A percentile compares a stretch with the other conserved stretches of the same genome.
Conservation (phyloP, 2,329 filamentous ascomycete species). For the Dothideomycetes sp. region DNA sequence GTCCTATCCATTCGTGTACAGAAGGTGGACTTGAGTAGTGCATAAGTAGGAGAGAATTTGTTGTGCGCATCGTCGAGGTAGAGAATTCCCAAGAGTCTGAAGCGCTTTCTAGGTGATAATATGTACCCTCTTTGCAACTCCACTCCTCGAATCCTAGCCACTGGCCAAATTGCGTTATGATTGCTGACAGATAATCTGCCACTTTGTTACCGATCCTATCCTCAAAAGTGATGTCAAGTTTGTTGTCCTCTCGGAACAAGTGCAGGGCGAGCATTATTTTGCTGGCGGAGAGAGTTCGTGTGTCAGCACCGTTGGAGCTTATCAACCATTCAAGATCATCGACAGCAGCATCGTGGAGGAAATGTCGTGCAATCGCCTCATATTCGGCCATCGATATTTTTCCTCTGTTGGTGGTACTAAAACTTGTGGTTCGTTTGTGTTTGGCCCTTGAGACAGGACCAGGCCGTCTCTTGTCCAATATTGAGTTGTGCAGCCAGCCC, state of each 20-base stretch:
- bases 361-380: conserved; percentile 8
- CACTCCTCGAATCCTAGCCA: conserved; percentile 71
- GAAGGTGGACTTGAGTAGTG: background rate
- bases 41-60: too few species aligned
- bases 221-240: conserved; percentile 37
- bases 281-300: conserved; percentile 22
- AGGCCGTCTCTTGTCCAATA: background rate
- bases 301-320: conserved; percentile 35
- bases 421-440: conserved; percentile 1
- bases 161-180: conserved; percentile 67
- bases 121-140: conserved; percentile 39
- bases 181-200: conserved; percentile 44
- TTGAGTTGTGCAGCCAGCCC: conserved; percentile 2
- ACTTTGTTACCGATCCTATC: conserved; percentile 27
- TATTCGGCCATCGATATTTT: conserved; percentile 7
- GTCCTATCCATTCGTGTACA: conserved; percentile 20
- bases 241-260: conserved; percentile 79
- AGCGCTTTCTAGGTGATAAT: conserved; percentile 51
- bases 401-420: background rate
- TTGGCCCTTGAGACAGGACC: background rate
- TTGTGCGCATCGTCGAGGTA: conserved; percentile 19
- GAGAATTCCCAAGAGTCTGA: conserved; percentile 26
- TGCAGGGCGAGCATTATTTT: conserved; percentile 57
- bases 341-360: conserved; percentile 5
- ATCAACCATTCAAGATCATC: conserved; percentile 10